Base-by-base conservation (phyloP, 805 yeast species). In the Starmerella geochares region DNA sequence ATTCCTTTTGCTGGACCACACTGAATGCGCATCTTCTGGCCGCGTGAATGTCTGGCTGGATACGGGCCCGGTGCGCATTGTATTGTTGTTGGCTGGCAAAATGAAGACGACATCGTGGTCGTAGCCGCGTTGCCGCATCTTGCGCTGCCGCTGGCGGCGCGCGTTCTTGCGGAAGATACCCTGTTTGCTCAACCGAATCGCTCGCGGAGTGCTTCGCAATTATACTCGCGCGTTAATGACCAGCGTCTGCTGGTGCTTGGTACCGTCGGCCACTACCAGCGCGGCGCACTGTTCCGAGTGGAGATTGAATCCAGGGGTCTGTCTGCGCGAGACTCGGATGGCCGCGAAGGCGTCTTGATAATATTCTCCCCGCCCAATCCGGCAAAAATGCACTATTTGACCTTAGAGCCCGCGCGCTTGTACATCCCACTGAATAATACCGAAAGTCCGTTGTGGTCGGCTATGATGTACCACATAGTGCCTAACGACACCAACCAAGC, bases 311-410 rank as follows among this genome's bases (percentile, higher is more conserved):
- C 38, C 2, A 8, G 32, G 4, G 35, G 32, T 37, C 21, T 37
- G 16, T 11, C 20, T 2, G 19, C 29, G 1, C 3, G 8, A 11
- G 39, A 36, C 14, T 10, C 23, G 13, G 3, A 16, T 7, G 38
- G 38, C 9, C 11, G 8, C 14, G 17, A 5, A 14, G 32, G 40
- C 39, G 32, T 25, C 32, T 32, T 79, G 2, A 65, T 82, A 3
- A 58, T 74, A n/a, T 87, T 78, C 61, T 74, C 75, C 23, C 82
- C 92, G 1, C 96, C 96, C 0, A 73, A 75, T 39, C 77, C 82
- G 17, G 71, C 71, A 25, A 74, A 76, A 51, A 72, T 88, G 71
- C 95, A 87, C 56, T 86, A 83, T 62, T 82, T 78, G 55, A 80
- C 96, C 0, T 62, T 80, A 3, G 68, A 72, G n/a, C 94, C 95